Evolutionary conservation across 2,329 filamentous ascomycete genomes (phyloP).

Genomic region (Cercospora sp.): DNA sequence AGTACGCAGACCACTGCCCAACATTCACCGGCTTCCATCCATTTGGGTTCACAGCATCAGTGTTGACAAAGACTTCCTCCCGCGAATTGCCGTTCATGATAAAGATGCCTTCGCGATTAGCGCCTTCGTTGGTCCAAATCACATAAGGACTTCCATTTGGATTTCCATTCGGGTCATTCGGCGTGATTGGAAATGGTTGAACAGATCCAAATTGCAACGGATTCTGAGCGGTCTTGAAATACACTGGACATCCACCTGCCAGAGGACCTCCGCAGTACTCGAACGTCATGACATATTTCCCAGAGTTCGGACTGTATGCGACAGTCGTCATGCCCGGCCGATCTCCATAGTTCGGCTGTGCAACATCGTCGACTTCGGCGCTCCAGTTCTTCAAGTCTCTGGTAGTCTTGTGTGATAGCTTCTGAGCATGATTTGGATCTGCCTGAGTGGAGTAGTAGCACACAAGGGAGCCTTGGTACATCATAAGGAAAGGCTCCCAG

Average conservation of each 20-base stretch:
- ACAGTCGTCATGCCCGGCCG: not conserved
- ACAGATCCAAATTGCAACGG: not conserved
- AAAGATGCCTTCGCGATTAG: not conserved
- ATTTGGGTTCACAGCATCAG: not conserved
- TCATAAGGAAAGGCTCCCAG: not conserved
- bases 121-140: not conserved
- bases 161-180: not conserved
- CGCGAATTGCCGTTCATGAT: not conserved
- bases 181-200: not conserved
- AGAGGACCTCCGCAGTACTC: constrained; percentile 58
- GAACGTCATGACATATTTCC: constrained; percentile 54
- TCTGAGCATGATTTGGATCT: not conserved
- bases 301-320: constrained; percentile 30
- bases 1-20: not conserved
- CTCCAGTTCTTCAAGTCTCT: not conserved
- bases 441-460: not conserved
- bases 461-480: not conserved
- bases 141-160: not conserved
- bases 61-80: not conserved
- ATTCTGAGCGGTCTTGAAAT: constrained; percentile 51
- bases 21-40: not conserved
- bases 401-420: not conserved
- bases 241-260: constrained; percentile 46
- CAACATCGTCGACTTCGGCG: not conserved
- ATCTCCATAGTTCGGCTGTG: not conserved